Base-by-base conservation (phyloP, 768 basidiomycete species). In the Gyrodon lividus region DNA sequence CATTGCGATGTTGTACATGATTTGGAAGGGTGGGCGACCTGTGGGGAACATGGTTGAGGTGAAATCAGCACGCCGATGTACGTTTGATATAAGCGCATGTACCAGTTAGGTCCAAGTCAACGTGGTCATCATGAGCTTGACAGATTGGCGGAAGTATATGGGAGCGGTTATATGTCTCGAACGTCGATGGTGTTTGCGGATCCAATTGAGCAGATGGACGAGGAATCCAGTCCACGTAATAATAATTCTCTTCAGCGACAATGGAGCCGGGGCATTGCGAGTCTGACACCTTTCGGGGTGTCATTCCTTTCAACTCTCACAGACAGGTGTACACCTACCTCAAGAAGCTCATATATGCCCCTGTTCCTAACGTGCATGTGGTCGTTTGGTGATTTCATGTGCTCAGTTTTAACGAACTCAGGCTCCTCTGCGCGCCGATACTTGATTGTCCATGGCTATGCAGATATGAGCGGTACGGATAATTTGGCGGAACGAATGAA, bases 11-110 rank as follows among this genome's bases (percentile, higher is more conserved):
- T 91, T 89, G 69, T 95, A 97, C 79, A 82, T 86, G 55, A 96
- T 84, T 65, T 96, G 87, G 80, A 95, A 98, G 0, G 94, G 94
- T n/a, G 92, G 85, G 19, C 85, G 83, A 45, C 94, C 94, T 89
- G 59, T 28, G 12, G 14, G 9, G n/a, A 28, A 42, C 38, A 43
- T 22, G 13, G 43, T 54, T 30, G 24, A 38, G 46, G 20, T 35
- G 16, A 35, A 24, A 42, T 24, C 2, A 33, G n/a, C 12, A 31
- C 13, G 13, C 4, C 4, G 13, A 31, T 31, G 31, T 31, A 39
- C 9, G 1, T n/a, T n/a, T 23, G 26, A 47, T 3, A 8, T 40
- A 24, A 31, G 35, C 38, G 14, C 17, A 62, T 74, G 31, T 49
- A 87, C 92, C 92, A 47, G 77, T 79, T 41, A 98, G 73, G 17